Evolutionary conservation across 2,329 filamentous ascomycete species (phyloP), one percentile per base, ranked within the genome.

Genomic region (Stemphylium lycopersici): DNA sequence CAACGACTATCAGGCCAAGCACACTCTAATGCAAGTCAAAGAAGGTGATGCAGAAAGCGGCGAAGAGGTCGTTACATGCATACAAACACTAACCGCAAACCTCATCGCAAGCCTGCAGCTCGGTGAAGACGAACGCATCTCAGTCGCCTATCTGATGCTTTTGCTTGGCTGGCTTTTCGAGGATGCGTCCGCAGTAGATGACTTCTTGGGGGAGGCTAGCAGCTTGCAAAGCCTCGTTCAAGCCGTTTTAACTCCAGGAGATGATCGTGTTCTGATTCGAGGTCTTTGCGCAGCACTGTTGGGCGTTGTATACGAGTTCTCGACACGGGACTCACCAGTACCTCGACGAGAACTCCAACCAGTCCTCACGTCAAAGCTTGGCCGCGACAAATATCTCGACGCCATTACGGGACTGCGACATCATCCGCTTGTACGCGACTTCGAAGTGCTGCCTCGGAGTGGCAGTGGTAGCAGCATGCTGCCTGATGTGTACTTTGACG

Each of bases 281-380:
- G 95, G 95, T 2, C 81, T 99, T 11, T 91, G 90, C 71, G 89
- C 92, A 13, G 87, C 92, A 71, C 79, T 99, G 0, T 81, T 98
- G 1, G 95, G 93, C 8, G 88, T 96, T 16, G 83, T 95, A 4
- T 99, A 98, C 72, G 95, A 99, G 69, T 99, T 98, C 69, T 98
- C 93, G 8, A 97, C 93, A 0, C 96, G 96, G 71, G 95, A 99
- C 75, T 98, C 93, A 0, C 91, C 95, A 0, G 88, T 99, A 46
- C 85, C 93, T 5, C 84, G 95, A 56, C 82, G 87, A 20, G 93
- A 89, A 8, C 79, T 99, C 39, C 90, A 96, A 67, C 86, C 89
- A 20, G 84, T 97, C 24, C 80, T 99, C 32, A 81, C 85, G 24
- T 86, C 88, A 39, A 86, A 88, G 53, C 83, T 98, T 66, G 91